Conservation (phyloP, 495 filamentous ascomycete genomes). For the Cenococcum geophilum region DNA sequence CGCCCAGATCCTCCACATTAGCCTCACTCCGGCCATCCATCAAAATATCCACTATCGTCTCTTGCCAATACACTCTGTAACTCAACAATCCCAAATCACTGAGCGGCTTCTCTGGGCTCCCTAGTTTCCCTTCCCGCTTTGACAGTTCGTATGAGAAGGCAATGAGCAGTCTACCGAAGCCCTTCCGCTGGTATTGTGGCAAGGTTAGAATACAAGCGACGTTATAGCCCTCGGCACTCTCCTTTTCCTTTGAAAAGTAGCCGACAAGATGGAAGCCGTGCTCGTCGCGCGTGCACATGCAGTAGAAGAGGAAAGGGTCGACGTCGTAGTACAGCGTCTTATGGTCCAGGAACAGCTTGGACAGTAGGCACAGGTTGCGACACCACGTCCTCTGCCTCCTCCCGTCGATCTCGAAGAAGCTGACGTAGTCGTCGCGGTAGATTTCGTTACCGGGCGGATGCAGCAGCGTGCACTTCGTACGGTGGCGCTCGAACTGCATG, state of each 20-base stretch:
- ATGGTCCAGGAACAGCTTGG: constrained; percentile 95
- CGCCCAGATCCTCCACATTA: constrained; percentile 75
- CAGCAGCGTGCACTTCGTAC: constrained; percentile 80
- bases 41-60: constrained; percentile 80
- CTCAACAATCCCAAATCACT: constrained; percentile 86
- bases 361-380: constrained; percentile 87
- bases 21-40: constrained; percentile 59
- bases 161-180: constrained; percentile 87
- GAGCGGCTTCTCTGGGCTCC: constrained; percentile 92
- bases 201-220: constrained; percentile 95
- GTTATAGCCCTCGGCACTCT: constrained; percentile 92
- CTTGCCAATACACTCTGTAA: constrained; percentile 95
- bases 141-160: constrained; percentile 97
- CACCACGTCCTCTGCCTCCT: constrained; percentile 95
- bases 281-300: constrained; percentile 83
- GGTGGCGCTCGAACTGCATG: constrained; percentile 75
- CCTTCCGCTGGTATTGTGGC: constrained; percentile 90
- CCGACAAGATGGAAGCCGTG: constrained; percentile 89
- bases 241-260: constrained; percentile 98
- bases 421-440: constrained; percentile 88
- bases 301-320: constrained; percentile 97
- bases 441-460: constrained; percentile 98
- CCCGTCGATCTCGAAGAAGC: constrained; percentile 97
- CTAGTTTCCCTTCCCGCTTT: constrained; percentile 88
- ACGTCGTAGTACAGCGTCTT: constrained; percentile 99